phyloP scores from a whole-genome alignment of 2,329 filamentous ascomycete species.

The Akanthomyces lecanii region DNA sequence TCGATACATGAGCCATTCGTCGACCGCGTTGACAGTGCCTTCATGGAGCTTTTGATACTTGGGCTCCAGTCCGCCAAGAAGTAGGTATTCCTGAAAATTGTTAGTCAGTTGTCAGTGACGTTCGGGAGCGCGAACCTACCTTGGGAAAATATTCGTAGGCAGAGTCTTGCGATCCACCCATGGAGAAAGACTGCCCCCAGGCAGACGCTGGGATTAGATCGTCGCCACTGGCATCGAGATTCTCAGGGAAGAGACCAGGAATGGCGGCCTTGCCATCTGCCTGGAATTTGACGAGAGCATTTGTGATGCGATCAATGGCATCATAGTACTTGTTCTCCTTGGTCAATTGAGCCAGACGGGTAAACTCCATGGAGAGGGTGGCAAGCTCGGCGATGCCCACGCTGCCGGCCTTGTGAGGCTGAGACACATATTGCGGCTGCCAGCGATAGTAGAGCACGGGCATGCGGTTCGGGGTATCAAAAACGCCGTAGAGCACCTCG shows the following conservation, averaged over 20 bases:
- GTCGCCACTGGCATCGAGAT: conserved; percentile 69
- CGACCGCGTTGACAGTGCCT: conserved; percentile 61
- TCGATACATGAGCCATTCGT: conserved; percentile 70
- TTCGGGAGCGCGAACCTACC: conserved; percentile 26
- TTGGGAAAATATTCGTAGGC: conserved; percentile 69
- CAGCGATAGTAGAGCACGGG: conserved; percentile 77
- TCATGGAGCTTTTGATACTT: conserved; percentile 74
- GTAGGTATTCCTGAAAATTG: conserved; percentile 56
- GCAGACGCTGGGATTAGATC: conserved; percentile 49
- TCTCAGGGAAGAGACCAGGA: conserved; percentile 75
- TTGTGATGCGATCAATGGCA: conserved; percentile 78
- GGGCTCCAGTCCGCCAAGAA: conserved; percentile 68
- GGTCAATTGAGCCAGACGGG: conserved; percentile 80
- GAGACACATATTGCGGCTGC: conserved; percentile 60
- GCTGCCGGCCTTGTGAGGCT: conserved; percentile 57
- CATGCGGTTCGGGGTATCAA: conserved; percentile 94
- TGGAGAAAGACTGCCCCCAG: conserved; percentile 47
- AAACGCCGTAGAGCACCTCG: conserved; percentile 75
- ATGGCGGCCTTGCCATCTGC: conserved; percentile 58
- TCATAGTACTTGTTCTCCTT: conserved; percentile 82
- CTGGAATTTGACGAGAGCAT: conserved; percentile 73
- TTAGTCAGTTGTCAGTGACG: conserved; percentile 21
- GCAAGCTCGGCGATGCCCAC: conserved; percentile 69
- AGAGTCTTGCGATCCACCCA: conserved; percentile 66
- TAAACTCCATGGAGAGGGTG: conserved; percentile 83